A percentile compares a stretch with the other conserved stretches of the same genome.
phyloP scores from a whole-genome alignment of 2,329 filamentous ascomycete genomes.

The Neofusicoccum ribis region DNA sequence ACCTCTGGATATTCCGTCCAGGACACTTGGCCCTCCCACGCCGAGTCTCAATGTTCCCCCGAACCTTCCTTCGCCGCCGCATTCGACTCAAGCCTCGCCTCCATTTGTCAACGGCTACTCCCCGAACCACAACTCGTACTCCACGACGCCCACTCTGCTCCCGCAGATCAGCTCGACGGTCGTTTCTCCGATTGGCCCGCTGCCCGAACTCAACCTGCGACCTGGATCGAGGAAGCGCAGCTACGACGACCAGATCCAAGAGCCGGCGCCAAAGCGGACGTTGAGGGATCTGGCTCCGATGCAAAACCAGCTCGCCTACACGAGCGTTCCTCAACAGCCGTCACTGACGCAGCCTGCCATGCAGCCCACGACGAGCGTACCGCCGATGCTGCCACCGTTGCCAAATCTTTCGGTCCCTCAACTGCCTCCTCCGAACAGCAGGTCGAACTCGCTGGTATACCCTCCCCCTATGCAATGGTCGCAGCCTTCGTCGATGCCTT shows the following conservation, averaged over 20 bases:
- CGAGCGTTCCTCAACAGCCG: conserved; percentile 24
- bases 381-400: conserved; percentile 58
- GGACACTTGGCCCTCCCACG: conserved; percentile 34
- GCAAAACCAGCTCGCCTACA: conserved; percentile 2
- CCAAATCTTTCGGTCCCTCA: conserved; percentile 68
- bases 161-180: conserved; percentile 44
- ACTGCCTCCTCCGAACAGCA: conserved; percentile 45
- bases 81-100: conserved; percentile 53
- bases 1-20: conserved; percentile 41
- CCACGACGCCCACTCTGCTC: conserved; percentile 40
- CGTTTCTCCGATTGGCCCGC: conserved; percentile 45
- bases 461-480: conserved; percentile 57
- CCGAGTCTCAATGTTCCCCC: conserved; percentile 42
- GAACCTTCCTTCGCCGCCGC: conserved; percentile 54
- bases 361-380: conserved; percentile 29
- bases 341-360: conserved; percentile 22
- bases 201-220: conserved; percentile 43
- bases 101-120: conserved; percentile 43
- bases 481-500: conserved; percentile 43
- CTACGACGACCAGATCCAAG: conserved; percentile 54
- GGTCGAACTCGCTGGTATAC: conserved; percentile 78
- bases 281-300: conserved; percentile 10
- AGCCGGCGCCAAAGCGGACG: conserved; percentile 58
- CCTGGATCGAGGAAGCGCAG: conserved; percentile 56
- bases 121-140: conserved; percentile 43